These are phyloP conservation scores for Plasmodiophora brassicae DNA, from an alignment of 208 protist species.

Conservation along the genomic window DNA sequence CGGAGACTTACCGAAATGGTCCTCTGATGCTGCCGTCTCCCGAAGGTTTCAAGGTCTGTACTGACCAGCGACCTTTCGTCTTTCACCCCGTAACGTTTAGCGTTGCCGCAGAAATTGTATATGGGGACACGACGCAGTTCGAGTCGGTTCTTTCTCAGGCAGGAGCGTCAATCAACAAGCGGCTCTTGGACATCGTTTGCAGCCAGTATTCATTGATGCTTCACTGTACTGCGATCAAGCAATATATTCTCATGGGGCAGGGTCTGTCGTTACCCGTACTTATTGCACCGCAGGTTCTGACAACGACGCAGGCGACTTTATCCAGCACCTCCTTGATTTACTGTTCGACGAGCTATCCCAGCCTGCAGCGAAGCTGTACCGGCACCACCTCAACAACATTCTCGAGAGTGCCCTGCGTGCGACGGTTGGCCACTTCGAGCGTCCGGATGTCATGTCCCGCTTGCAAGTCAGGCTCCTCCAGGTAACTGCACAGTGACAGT, in stretches of 20 bases:
- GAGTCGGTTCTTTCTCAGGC: background rate
- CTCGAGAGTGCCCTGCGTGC: background rate
- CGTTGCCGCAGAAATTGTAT: background rate
- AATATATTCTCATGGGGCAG: background rate
- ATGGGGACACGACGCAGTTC: background rate
- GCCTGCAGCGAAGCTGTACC: background rate
- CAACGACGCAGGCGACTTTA: background rate
- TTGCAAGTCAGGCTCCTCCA: background rate
- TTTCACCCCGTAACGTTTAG: no score
- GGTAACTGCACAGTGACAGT: no score
- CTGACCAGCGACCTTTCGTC: background rate
- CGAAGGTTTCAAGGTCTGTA: background rate
- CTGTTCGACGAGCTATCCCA: background rate
- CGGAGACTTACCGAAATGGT: background rate
- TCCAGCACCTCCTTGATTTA: background rate
- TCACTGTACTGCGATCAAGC: background rate
- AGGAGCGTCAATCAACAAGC: background rate
- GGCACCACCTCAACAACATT: background rate
- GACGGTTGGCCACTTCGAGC: background rate
- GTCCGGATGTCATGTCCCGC: background rate
- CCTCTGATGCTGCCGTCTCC: background rate
- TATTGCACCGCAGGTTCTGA: background rate
- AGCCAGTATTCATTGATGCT: background rate
- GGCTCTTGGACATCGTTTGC: background rate
- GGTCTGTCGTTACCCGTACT: background rate